Conservation (phyloP, 2,329 filamentous ascomycete species). For the Talaromyces verruculosus region DNA sequence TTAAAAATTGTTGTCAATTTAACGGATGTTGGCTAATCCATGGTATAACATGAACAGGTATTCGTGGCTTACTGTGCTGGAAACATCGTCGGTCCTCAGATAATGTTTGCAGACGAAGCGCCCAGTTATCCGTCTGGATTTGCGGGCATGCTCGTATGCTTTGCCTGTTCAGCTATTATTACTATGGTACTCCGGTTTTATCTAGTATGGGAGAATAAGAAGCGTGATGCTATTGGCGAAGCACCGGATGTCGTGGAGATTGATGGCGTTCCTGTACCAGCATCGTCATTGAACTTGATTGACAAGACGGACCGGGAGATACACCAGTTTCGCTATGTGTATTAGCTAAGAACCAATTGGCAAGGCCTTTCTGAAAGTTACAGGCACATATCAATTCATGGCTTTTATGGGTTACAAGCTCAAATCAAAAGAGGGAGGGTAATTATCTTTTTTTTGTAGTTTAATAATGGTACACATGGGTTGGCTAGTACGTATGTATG, state of each 20-base stretch:
- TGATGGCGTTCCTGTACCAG: background rate
- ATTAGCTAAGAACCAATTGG: background rate
- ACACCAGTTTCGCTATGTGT: background rate
- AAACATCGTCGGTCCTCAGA: background rate
- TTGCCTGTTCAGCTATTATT: background rate
- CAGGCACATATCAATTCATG: background rate
- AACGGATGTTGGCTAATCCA: background rate
- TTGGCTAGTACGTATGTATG: background rate
- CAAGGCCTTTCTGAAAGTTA: background rate
- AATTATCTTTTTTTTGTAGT: background rate
- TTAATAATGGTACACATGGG: background rate
- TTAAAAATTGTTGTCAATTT: background rate
- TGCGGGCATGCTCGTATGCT: background rate
- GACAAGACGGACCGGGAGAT: background rate
- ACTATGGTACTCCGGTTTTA: background rate
- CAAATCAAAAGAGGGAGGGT: background rate
- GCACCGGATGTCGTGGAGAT: background rate
- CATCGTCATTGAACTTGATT: background rate
- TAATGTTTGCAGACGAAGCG: background rate
- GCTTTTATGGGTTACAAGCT: background rate
- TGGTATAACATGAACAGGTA: slow-evolving; percentile 26
- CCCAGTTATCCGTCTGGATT: background rate
- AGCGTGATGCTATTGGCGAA: background rate
- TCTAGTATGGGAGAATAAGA: background rate
- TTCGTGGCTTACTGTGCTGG: background rate